A percentile compares a stretch with the other conserved stretches of the same genome.
Evolutionary conservation across 2,329 filamentous ascomycete species (phyloP).

Genomic region (Cercospora citrullina): DNA sequence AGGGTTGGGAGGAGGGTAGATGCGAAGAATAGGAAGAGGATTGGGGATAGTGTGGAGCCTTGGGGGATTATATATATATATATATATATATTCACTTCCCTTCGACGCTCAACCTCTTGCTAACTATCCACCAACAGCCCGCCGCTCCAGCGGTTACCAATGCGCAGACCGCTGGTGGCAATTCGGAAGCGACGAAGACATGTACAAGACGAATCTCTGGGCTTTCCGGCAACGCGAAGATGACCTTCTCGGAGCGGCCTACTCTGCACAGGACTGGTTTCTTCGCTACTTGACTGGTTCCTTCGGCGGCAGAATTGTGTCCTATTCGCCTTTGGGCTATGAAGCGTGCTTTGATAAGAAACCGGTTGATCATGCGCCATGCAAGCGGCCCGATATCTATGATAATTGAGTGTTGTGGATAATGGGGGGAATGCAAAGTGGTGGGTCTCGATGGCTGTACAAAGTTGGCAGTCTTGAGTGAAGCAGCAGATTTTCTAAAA

Average conservation of each 20-base stretch:
- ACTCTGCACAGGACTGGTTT: background rate
- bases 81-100: too few species aligned
- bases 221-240: background rate
- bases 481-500: background rate
- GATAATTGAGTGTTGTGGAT: background rate
- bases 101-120: background rate
- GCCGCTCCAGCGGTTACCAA: background rate
- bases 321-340: background rate
- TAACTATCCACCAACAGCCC: background rate
- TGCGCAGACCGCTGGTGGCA: background rate
- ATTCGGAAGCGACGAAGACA: background rate
- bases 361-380: background rate
- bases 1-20: too few species aligned
- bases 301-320: background rate
- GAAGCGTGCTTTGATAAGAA: background rate
- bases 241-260: background rate
- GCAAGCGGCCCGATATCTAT: background rate
- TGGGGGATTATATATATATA: too few species aligned
- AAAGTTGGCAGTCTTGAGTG: background rate
- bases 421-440: background rate
- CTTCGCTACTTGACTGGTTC: background rate
- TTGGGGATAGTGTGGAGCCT: too few species aligned
- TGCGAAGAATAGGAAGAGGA: too few species aligned
- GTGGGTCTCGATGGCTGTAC: background rate
- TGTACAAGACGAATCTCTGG: background rate